These are phyloP conservation scores for Allomyces arbusculus DNA, from an alignment of 192 early-diverging fungal genomes.

Conservation along the genomic window DNA sequence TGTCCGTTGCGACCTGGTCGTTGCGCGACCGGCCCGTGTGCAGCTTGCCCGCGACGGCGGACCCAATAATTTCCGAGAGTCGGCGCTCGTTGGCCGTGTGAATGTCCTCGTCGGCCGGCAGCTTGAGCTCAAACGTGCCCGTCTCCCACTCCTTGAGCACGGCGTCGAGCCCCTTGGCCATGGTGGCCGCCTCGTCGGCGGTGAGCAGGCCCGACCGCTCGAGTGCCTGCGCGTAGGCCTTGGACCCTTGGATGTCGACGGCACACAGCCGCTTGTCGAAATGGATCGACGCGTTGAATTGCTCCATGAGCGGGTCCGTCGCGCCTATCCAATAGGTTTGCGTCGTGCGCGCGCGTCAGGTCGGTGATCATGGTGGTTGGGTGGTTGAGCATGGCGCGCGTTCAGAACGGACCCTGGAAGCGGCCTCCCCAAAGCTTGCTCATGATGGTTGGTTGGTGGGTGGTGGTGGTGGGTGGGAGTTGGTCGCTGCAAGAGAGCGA, in stretches of 20 bases:
- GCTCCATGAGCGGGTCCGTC: constrained; percentile 88
- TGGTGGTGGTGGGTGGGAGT: no score
- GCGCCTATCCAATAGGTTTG: constrained; percentile 35
- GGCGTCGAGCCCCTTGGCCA: constrained; percentile 51
- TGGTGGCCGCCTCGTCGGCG: constrained; percentile 39
- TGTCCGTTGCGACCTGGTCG: constrained; percentile 97
- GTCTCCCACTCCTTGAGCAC: constrained; percentile 68
- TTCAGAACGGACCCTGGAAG: constrained; percentile 19
- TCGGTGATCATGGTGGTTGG: neutral
- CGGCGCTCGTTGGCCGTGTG: constrained; percentile 97
- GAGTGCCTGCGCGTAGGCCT: constrained; percentile 74
- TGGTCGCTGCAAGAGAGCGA: no score
- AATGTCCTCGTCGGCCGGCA: constrained; percentile 82
- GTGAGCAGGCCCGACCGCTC: constrained; percentile 52
- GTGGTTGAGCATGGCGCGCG: neutral
- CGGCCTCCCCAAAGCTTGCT: constrained; percentile 62
- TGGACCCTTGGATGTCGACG: constrained; percentile 71
- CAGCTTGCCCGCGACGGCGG: constrained; percentile 74
- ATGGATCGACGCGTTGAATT: constrained; percentile 83
- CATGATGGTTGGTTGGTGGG: no score
- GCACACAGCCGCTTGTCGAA: constrained; percentile 86
- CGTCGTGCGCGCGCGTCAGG: neutral
- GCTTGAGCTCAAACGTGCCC: constrained; percentile 42
- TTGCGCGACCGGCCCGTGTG: constrained; percentile 91
- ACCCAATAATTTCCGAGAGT: constrained; percentile 74